These are phyloP conservation scores for Halenospora varia DNA, from an alignment of 495 filamentous ascomycete genomes.

Conservation along the genomic window DNA sequence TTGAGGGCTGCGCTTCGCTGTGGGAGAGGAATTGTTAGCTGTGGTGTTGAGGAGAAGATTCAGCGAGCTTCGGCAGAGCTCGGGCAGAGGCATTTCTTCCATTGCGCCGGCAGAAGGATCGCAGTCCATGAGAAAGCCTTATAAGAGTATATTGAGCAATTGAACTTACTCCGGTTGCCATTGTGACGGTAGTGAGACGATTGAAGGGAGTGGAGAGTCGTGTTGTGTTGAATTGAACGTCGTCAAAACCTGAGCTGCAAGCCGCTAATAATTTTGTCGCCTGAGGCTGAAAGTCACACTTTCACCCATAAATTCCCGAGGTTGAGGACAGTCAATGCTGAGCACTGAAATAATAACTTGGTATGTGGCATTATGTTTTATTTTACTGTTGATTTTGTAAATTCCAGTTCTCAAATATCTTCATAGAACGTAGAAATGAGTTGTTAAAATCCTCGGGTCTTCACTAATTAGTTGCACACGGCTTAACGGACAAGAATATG, in stretches of 20 bases:
- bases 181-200: slow-evolving; percentile 54
- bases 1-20: slow-evolving; percentile 98
- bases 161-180: slow-evolving; percentile 83
- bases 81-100: background rate
- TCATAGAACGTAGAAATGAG: no score
- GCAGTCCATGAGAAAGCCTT: background rate
- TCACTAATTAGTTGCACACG: no score
- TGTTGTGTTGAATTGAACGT: slow-evolving; percentile 22
- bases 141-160: slow-evolving; percentile 20
- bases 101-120: background rate
- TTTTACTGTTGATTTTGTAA: no score
- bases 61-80: slow-evolving; percentile 1
- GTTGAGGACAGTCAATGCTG: no score
- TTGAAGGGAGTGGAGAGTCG: slow-evolving; percentile 41
- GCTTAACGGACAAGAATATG: background rate
- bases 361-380: no score
- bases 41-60: background rate
- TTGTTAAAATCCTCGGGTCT: no score
- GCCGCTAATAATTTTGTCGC: slow-evolving; percentile 9
- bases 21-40: slow-evolving; percentile 23
- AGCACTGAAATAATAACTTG: no score
- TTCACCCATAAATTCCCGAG: no score
- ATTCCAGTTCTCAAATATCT: no score
- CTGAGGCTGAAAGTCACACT: slow-evolving; percentile 3
- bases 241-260: slow-evolving; percentile 17